phyloP scores from a whole-genome alignment of 805 yeast genomes.

The Dipodascus albidus region DNA sequence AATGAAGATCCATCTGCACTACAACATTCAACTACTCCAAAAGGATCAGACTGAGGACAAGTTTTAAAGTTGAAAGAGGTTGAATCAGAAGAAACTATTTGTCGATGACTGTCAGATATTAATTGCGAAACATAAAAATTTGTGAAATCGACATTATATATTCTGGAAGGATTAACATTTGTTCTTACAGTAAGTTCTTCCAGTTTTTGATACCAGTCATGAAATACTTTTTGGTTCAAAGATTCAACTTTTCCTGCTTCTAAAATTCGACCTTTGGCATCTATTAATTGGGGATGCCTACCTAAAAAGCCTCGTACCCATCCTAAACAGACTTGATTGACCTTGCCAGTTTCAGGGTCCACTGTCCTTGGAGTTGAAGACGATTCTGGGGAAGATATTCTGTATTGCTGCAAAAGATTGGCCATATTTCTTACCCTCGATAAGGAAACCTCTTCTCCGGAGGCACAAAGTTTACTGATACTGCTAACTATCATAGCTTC shows the following conservation, averaged over 20 bases:
- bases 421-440: background rate
- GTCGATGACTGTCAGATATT: background rate
- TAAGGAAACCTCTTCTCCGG: background rate
- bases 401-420: background rate
- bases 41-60: background rate
- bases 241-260: background rate
- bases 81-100: background rate
- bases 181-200: background rate
- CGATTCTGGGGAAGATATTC: background rate
- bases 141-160: background rate
- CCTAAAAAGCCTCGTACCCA: conserved; percentile 1
- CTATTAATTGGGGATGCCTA: background rate
- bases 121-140: background rate
- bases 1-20: background rate
- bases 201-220: background rate
- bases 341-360: background rate
- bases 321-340: background rate
- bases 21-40: background rate
- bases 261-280: background rate
- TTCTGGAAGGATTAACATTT: background rate
- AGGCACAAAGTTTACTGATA: background rate
- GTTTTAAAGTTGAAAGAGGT: background rate
- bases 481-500: background rate
- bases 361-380: background rate
- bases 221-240: background rate